Percentiles rank a stretch among this genome's conserved stretches.
Conservation (phyloP, 345 rosid species). For the Populus simonii region DNA sequence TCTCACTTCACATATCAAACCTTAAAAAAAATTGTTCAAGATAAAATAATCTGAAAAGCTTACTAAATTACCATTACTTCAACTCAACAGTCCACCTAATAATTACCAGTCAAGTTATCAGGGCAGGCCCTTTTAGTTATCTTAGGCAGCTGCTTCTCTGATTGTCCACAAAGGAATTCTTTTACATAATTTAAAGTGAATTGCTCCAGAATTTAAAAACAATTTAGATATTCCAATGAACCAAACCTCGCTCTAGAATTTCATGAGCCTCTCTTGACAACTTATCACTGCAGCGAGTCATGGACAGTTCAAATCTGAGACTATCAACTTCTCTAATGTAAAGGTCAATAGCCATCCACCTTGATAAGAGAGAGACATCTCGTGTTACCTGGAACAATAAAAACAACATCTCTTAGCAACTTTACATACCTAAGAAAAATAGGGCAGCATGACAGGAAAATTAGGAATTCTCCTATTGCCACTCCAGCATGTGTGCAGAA, state of each 20-base stretch:
- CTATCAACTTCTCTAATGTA: slow-evolving; percentile 86
- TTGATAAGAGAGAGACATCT: slow-evolving; percentile 87
- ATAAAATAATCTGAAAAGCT: not conserved
- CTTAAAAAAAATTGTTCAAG: not conserved
- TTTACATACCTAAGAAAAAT: slow-evolving; percentile 9
- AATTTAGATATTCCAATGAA: slow-evolving; percentile 15
- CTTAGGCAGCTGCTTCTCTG: not conserved
- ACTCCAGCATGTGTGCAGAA: not conserved
- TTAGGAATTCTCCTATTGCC: not conserved
- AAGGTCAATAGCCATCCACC: slow-evolving; percentile 97
- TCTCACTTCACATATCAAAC: not conserved
- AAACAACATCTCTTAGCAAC: slow-evolving; percentile 13
- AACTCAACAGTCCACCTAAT: not conserved
- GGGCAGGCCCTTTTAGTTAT: not conserved
- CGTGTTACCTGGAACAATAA: slow-evolving; percentile 71
- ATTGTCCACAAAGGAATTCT: not conserved
- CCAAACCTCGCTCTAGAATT: slow-evolving; percentile 76
- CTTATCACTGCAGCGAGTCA: slow-evolving; percentile 63
- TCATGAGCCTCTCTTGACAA: slow-evolving; percentile 70
- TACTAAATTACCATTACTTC: not conserved
- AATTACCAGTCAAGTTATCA: not conserved
- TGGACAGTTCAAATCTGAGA: slow-evolving; percentile 89
- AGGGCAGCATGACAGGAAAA: not conserved
- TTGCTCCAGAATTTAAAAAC: not conserved
- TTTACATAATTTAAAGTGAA: slow-evolving; percentile 2